Conservation (phyloP, 1,139 yeast species). For the Fermentozyma sake region DNA sequence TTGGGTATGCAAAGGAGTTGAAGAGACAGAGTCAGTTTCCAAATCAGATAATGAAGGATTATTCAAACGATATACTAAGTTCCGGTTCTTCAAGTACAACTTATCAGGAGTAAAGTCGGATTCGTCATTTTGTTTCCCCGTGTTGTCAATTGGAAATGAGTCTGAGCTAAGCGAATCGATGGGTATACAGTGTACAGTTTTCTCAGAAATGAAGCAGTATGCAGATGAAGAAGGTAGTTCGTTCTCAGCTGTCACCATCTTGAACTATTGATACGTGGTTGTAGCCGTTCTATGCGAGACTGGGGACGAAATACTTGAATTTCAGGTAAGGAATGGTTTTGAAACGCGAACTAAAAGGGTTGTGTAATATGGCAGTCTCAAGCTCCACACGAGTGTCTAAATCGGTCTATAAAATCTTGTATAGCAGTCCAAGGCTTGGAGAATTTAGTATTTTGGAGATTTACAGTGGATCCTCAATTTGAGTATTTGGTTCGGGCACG, state of each 20-base stretch:
- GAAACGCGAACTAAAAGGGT: background rate
- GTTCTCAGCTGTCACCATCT: conserved; percentile 1
- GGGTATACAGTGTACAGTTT: conserved; percentile 37
- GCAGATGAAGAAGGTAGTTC: conserved; percentile 23
- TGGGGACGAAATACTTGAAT: background rate
- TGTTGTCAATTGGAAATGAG: conserved; percentile 4
- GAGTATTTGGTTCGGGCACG: no score
- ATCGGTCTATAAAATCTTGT: no score
- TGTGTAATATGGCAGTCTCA: background rate
- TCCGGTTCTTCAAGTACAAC: conserved; percentile 31
- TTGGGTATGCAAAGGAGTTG: no score
- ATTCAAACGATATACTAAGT: conserved; percentile 38
- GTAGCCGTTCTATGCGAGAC: no score
- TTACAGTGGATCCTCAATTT: no score
- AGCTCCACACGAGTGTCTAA: no score
- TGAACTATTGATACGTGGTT: background rate
- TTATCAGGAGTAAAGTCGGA: conserved; percentile 18
- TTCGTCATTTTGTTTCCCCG: conserved; percentile 10
- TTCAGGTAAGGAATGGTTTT: background rate
- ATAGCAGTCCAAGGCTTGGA: no score
- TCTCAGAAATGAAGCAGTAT: conserved; percentile 38
- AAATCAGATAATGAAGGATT: conserved; percentile 41
- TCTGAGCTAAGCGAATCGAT: conserved; percentile 20
- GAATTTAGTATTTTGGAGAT: no score
- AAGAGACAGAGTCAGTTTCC: conserved; percentile 26